A percentile compares a stretch with the other conserved stretches of the same genome.
phyloP scores from a whole-genome alignment of 169 alveolate species.

The Plasmodium inui region DNA sequence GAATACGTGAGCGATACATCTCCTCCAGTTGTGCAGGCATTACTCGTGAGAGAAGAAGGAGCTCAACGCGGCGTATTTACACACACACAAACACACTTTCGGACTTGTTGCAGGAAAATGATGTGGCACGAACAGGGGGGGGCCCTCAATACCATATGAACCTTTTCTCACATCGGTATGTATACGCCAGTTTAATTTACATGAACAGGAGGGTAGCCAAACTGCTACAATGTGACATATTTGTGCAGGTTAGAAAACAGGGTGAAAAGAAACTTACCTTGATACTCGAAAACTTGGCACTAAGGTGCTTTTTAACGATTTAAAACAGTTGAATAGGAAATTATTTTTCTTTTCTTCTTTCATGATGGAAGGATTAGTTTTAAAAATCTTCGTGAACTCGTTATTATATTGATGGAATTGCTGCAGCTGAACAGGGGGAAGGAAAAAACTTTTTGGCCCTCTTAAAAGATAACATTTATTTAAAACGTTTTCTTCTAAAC shows the following conservation, averaged over 20 bases:
- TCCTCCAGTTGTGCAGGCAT: neutral
- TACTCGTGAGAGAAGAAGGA: neutral
- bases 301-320: constrained; percentile 30
- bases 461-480: neutral
- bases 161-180: neutral
- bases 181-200: neutral
- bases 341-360: constrained; percentile 13
- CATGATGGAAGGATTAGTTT: constrained; percentile 17
- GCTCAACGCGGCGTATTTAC: neutral
- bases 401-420: constrained; percentile 4
- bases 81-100: neutral
- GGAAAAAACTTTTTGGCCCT: neutral
- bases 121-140: neutral
- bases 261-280: constrained; percentile 31
- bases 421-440: neutral
- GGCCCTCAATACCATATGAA: neutral
- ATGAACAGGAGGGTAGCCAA: neutral
- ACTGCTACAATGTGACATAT: neutral
- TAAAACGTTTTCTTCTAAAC: neutral
- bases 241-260: neutral
- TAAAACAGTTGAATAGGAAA: constrained; percentile 46
- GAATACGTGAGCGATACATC: neutral
- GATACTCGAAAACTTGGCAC: constrained; percentile 51
- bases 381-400: constrained; percentile 2
- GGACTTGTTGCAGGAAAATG: neutral